These are phyloP conservation scores for Beauveria bassiana DNA, from an alignment of 2,329 filamentous ascomycete genomes.

Conservation along the genomic window DNA sequence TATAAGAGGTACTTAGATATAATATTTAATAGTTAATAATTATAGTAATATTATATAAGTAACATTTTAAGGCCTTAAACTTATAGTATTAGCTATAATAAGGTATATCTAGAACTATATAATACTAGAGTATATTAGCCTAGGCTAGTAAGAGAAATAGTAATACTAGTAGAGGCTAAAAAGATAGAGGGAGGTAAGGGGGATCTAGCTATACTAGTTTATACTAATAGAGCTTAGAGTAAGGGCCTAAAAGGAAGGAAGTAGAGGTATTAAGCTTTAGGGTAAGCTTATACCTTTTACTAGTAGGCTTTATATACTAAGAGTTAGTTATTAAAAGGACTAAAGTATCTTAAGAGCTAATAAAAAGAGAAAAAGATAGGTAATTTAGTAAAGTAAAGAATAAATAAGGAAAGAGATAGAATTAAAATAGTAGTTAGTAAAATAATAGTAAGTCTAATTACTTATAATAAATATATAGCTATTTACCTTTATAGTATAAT, in stretches of 20 bases:
- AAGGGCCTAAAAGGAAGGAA: conserved; percentile 10
- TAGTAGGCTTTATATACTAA: conserved; percentile 32
- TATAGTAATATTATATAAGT: conserved; percentile 61
- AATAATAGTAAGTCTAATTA: too few species aligned
- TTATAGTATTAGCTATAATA: conserved; percentile 44
- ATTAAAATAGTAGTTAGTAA: too few species aligned
- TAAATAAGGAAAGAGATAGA: too few species aligned
- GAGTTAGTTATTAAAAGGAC: too few species aligned
- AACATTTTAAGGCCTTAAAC: conserved; percentile 59
- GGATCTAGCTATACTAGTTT: background rate
- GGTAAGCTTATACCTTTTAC: conserved; percentile 36
- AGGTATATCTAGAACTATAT: conserved; percentile 7
- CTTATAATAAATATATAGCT: too few species aligned
- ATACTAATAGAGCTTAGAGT: conserved; percentile 17
- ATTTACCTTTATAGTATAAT: too few species aligned
- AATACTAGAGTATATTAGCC: conserved; percentile 2
- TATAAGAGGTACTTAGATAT: conserved; percentile 38
- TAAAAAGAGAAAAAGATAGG: too few species aligned
- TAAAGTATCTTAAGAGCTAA: too few species aligned
- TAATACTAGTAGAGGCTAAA: conserved; percentile 17
- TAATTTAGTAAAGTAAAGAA: too few species aligned
- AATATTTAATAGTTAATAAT: conserved; percentile 57
- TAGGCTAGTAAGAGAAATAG: conserved; percentile 24
- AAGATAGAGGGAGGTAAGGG: background rate
- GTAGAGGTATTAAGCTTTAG: conserved; percentile 27